Evolutionary conservation across 768 basidiomycete species (phyloP).

Genomic region (Podaxis mareebaensis): DNA sequence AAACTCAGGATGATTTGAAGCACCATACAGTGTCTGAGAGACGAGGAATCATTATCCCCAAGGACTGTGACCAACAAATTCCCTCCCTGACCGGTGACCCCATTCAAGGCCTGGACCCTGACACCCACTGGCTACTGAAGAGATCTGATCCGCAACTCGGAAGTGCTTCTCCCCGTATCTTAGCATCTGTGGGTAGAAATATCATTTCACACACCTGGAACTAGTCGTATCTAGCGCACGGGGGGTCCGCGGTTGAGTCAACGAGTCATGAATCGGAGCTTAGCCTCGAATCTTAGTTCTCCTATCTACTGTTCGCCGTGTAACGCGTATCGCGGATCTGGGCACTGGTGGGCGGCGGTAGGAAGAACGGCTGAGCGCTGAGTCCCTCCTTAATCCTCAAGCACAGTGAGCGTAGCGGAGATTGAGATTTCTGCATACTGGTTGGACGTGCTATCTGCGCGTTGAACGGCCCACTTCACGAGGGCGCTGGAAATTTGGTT

Average conservation of each 20-base stretch:
- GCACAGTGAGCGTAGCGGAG: not conserved
- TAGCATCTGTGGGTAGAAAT: slow-evolving; percentile 12
- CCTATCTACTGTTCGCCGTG: not conserved
- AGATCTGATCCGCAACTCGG: slow-evolving; percentile 16
- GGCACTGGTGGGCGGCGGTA: not conserved
- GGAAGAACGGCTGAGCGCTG: not conserved
- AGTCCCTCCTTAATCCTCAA: slow-evolving; percentile 9
- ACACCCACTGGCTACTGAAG: not conserved
- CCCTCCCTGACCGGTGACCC: not conserved
- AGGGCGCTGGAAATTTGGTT: not conserved
- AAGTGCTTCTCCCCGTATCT: slow-evolving; percentile 14
- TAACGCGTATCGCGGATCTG: slow-evolving; percentile 12
- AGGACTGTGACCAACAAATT: not conserved
- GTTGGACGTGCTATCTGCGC: not conserved
- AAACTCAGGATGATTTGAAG: not conserved
- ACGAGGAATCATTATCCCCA: not conserved
- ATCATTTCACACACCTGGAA: not conserved
- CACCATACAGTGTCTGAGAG: slow-evolving; percentile 6
- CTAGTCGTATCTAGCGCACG: not conserved
- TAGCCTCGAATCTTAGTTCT: slow-evolving; percentile 2
- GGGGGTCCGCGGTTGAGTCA: not conserved
- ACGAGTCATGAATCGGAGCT: slow-evolving; percentile 6
- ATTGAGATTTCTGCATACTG: not conserved
- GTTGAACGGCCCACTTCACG: not conserved
- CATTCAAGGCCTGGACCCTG: not conserved